These are phyloP conservation scores for Solanum piurae DNA, from an alignment of 257 asterid genomes.

Conservation along the genomic window DNA sequence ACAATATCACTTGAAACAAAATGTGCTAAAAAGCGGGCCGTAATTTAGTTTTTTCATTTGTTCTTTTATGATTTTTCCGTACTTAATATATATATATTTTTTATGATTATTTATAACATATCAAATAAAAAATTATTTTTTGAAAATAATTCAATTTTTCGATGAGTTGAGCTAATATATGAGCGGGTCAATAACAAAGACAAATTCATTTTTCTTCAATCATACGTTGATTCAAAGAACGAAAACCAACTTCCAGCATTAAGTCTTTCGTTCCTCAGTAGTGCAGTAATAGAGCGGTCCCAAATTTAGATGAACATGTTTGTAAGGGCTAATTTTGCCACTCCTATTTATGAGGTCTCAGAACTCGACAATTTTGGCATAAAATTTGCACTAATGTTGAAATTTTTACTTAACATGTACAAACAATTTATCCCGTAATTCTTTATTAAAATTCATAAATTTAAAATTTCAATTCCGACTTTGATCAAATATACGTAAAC, in stretches of 20 bases:
- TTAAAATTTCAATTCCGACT: too few species aligned
- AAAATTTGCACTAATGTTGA: neutral
- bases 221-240: fast-evolving
- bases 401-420: neutral
- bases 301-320: neutral
- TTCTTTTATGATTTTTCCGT: too few species aligned
- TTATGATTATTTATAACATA: too few species aligned
- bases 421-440: neutral
- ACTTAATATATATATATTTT: neutral
- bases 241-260: fast-evolving
- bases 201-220: too few species aligned
- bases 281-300: too few species aligned
- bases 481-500: too few species aligned
- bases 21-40: neutral
- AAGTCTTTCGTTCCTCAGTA: too few species aligned
- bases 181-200: neutral
- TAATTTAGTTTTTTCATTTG: too few species aligned
- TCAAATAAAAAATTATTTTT: neutral
- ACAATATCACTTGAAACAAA: too few species aligned
- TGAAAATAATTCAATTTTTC: neutral
- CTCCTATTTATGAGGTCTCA: neutral
- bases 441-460: too few species aligned
- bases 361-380: neutral
- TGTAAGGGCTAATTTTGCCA: neutral
- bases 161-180: neutral